phyloP scores from a whole-genome alignment of 768 basidiomycete genomes.

The Tricholoma furcatifolium region DNA sequence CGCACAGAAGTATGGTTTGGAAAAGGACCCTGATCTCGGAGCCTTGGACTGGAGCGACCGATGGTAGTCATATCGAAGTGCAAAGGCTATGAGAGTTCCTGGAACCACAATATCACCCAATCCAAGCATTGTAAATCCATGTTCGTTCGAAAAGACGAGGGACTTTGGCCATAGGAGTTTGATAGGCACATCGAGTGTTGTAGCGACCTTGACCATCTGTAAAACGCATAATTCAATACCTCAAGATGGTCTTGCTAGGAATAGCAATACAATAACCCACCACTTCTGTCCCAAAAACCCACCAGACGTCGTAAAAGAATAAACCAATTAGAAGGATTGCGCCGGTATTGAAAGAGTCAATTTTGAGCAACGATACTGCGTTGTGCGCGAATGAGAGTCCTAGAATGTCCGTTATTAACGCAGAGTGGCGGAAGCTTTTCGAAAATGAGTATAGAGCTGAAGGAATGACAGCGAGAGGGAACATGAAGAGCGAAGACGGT shows the following conservation, averaged over 20 bases:
- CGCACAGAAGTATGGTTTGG: constrained; percentile 76
- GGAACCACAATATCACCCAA: constrained; percentile 82
- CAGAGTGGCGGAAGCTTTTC: constrained; percentile 49
- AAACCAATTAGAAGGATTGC: constrained; percentile 78
- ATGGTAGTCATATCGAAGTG: constrained; percentile 79
- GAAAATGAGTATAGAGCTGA: constrained; percentile 62
- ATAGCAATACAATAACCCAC: constrained; percentile 39
- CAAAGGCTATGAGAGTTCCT: constrained; percentile 75
- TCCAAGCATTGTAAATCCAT: constrained; percentile 87
- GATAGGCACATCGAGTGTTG: constrained; percentile 86
- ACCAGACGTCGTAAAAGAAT: constrained; percentile 93
- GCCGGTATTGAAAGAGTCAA: constrained; percentile 91
- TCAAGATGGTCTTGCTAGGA: not conserved
- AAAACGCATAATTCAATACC: not conserved
- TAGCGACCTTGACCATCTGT: constrained; percentile 94
- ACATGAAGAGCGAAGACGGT: constrained; percentile 54
- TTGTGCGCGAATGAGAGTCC: constrained; percentile 81
- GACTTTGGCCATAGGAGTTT: constrained; percentile 89
- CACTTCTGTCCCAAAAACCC: constrained; percentile 89
- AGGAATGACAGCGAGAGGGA: constrained; percentile 62
- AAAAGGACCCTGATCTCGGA: constrained; percentile 35
- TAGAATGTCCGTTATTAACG: constrained; percentile 72
- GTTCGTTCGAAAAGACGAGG: constrained; percentile 39
- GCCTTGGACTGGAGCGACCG: constrained; percentile 32
- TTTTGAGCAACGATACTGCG: constrained; percentile 72